Evolutionary conservation across 1,284 basidiomycete genomes (phyloP).

Genomic region (Ustanciosporium gigantosporum): DNA sequence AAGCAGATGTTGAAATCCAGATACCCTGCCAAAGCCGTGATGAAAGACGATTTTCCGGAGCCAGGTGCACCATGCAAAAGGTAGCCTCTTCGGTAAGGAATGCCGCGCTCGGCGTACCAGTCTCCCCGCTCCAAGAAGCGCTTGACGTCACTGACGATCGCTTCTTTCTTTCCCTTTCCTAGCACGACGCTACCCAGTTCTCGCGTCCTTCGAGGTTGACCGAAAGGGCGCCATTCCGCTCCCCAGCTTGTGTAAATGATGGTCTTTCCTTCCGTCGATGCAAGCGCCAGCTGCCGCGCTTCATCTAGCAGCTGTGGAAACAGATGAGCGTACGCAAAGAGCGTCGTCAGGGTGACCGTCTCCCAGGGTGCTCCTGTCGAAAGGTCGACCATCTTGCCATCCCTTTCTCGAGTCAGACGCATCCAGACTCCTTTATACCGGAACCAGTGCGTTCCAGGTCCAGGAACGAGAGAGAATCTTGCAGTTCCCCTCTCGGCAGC

Average conservation of each 20-base stretch:
- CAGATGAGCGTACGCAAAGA: constrained; percentile 79
- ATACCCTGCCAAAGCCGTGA: constrained; percentile 91
- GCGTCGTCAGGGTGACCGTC: constrained; percentile 89
- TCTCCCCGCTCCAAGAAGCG: constrained; percentile 80
- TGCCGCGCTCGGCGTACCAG: constrained; percentile 97
- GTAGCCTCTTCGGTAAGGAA: constrained; percentile 95
- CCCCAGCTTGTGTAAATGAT: constrained; percentile 97
- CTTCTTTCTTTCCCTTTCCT: constrained; percentile 75
- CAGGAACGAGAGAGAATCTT: constrained; percentile 88
- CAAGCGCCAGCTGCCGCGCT: constrained; percentile 83
- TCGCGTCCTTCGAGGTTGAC: constrained; percentile 83
- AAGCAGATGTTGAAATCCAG: constrained; percentile 91
- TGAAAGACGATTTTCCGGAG: constrained; percentile 97
- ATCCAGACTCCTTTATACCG: constrained; percentile 90
- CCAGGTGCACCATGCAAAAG: constrained; percentile 94
- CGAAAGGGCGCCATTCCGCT: constrained; percentile 93
- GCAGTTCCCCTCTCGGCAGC: constrained; percentile 41
- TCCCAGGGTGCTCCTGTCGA: constrained; percentile 95
- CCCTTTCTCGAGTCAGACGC: constrained; percentile 83
- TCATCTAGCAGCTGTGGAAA: constrained; percentile 83
- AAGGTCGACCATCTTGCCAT: constrained; percentile 76
- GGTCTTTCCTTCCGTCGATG: constrained; percentile 86
- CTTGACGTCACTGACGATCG: constrained; percentile 77
- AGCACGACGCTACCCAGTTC: constrained; percentile 91
- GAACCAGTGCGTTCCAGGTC: constrained; percentile 92